Evolutionary conservation across 2,329 filamentous ascomycete species (phyloP).

Genomic region (Amesomyces nigricolor): DNA sequence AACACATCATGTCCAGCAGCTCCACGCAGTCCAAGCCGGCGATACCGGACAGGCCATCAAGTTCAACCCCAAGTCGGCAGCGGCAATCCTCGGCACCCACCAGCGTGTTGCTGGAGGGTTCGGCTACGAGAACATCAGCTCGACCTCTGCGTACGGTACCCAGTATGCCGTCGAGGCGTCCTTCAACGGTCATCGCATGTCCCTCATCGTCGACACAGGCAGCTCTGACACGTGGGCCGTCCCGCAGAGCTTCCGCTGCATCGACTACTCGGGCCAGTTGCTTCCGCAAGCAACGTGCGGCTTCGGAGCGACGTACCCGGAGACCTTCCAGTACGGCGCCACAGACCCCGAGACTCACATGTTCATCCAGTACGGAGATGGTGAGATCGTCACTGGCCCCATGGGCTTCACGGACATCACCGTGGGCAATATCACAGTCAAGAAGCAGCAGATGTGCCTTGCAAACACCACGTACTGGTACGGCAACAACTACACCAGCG

Average conservation of each 20-base stretch:
- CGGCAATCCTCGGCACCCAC: constrained; percentile 28
- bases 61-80: constrained; percentile 26
- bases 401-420: constrained; percentile 44
- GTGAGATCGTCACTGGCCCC: constrained; percentile 42
- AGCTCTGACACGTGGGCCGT: constrained; percentile 49
- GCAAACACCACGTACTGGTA: constrained; percentile 46
- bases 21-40: constrained; percentile 12
- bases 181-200: constrained; percentile 26
- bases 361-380: constrained; percentile 43
- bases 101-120: constrained; percentile 27
- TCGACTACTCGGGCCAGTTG: constrained; percentile 31
- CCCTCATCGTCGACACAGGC: constrained; percentile 44
- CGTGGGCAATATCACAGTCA: constrained; percentile 41
- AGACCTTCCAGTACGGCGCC: constrained; percentile 37
- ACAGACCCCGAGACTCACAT: constrained; percentile 40
- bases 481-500: constrained; percentile 48
- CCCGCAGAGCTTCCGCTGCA: constrained; percentile 38
- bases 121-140: constrained; percentile 32
- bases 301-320: constrained; percentile 37
- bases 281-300: constrained; percentile 33
- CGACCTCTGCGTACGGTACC: constrained; percentile 29
- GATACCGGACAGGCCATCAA: constrained; percentile 4
- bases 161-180: constrained; percentile 29
- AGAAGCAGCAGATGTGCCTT: constrained; percentile 43
- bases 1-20: constrained; percentile 16